These are phyloP conservation scores for Mycena polygramma DNA, from an alignment of 768 basidiomycete species.

Conservation along the genomic window DNA sequence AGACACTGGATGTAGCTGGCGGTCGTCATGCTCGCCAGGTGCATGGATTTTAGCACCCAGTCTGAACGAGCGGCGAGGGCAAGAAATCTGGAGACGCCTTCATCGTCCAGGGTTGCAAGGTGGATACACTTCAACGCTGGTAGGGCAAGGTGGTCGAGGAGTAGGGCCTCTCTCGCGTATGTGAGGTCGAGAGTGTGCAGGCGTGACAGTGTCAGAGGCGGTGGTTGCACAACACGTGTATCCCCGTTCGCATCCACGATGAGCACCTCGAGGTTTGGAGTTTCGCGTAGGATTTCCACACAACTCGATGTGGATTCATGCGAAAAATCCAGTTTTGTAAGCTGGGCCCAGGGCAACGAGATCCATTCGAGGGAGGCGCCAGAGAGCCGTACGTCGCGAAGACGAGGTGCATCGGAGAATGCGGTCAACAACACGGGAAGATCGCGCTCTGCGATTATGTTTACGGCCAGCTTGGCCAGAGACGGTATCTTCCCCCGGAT, in stretches of 20 bases:
- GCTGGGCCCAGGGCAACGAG: slow-evolving; percentile 27
- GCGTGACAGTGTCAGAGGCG: not conserved
- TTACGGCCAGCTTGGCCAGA: slow-evolving; percentile 1
- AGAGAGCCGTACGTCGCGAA: slow-evolving; percentile 13
- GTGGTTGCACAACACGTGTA: no score
- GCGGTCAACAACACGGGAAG: not conserved
- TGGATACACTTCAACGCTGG: slow-evolving; percentile 4
- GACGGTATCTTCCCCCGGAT: slow-evolving; percentile 2
- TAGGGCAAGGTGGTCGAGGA: slow-evolving; percentile 16
- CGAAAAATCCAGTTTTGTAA: slow-evolving; percentile 10
- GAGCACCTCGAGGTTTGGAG: slow-evolving; percentile 18
- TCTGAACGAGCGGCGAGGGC: not conserved
- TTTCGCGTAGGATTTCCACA: not conserved
- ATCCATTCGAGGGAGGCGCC: not conserved
- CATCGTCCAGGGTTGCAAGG: not conserved
- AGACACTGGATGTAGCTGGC: not conserved
- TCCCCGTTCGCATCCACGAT: not conserved
- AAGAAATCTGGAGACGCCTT: not conserved
- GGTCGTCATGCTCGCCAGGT: not conserved
- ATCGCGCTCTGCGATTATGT: not conserved
- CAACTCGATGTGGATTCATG: not conserved
- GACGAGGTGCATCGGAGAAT: slow-evolving; percentile 17
- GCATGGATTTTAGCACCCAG: slow-evolving; percentile 1
- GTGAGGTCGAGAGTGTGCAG: slow-evolving; percentile 13
- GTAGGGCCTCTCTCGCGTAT: not conserved